Percentiles rank a stretch among this genome's conserved stretches.
These are phyloP conservation scores for Aspergillus brunneoviolaceus DNA, from an alignment of 2,329 filamentous ascomycete genomes.

Conservation along the genomic window DNA sequence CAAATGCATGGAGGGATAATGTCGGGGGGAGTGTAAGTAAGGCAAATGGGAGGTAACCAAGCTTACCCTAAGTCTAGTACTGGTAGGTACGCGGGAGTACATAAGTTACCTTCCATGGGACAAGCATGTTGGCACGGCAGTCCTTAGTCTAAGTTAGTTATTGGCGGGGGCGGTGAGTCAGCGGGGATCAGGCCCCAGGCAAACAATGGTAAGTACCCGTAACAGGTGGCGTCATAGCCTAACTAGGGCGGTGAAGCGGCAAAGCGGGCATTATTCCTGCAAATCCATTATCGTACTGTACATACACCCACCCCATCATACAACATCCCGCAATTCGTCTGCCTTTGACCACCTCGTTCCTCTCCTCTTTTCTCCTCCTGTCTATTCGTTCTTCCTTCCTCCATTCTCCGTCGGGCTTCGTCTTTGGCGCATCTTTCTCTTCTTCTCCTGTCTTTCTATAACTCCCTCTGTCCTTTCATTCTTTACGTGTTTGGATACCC, in stretches of 20 bases:
- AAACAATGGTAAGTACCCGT: background rate
- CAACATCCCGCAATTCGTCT: constrained; percentile 10
- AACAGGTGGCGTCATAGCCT: background rate
- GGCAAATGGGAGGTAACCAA: constrained; percentile 8
- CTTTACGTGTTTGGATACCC: background rate
- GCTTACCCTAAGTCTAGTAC: constrained; percentile 3
- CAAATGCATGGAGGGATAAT: constrained; percentile 3
- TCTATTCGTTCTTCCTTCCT: background rate
- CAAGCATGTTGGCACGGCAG: constrained; percentile 3
- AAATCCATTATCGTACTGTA: background rate
- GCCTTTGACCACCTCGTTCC: background rate
- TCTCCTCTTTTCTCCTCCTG: background rate
- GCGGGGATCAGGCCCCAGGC: background rate
- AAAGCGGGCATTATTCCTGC: background rate
- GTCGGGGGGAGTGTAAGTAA: constrained; percentile 3
- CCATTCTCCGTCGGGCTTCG: background rate
- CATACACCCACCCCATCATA: constrained; percentile 5
- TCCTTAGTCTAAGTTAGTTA: constrained; percentile 22
- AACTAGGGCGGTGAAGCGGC: background rate
- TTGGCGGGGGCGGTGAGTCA: constrained; percentile 34
- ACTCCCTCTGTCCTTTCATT: background rate
- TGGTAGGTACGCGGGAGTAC: background rate
- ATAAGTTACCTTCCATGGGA: background rate
- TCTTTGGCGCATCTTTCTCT: too few species aligned
- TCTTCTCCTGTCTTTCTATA: background rate